Base-by-base conservation (phyloP, 2,329 filamentous ascomycete genomes). In the Hypomyces rosellus region DNA sequence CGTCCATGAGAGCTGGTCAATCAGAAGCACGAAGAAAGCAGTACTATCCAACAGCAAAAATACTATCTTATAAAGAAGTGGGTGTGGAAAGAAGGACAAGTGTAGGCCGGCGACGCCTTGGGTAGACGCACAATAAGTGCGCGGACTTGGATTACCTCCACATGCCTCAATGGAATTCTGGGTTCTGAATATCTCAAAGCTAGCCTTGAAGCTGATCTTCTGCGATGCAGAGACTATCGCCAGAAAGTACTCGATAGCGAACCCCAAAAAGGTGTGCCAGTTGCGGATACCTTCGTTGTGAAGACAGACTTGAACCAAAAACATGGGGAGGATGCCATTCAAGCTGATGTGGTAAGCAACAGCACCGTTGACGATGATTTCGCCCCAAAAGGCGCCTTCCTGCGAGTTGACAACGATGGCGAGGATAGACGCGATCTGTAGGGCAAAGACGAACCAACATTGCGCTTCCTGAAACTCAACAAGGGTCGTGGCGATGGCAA, bases 381-480 rank as follows among this genome's bases (percentile, higher is more conserved):
- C 67, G 15, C 66, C 67, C 67, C 67, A 70, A 41, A 69, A 69
- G 2, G 65, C 63, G 38, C 67, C 67, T 44, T 69, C 67, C 25
- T 69, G 66, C 3, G 67, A 69, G 50, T 69, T 69, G 56, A 70
- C 67, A 22, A 68, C 67, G 25, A 69, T 68, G 51, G 67, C 66
- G 45, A 70, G 66, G 55, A 70, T 69, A 9, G 67, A 69, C 8
- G 67, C 67, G 48, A 69, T 68, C 51, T 70, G 67, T 34, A 69
- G 60, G 25, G 67, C 67, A 53, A 70, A 70, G 43, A 70, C 61
- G 42, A 70, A 69, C 67, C 67, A 70, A 51, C 61, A 64, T 45
- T 70, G 67, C 0, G 67, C 67, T 47, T 70, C 67, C 47, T 70
- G 67, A 33, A 70, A 70, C 57, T 70, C 67, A 30, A 70, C 67